Conservation (phyloP, 2,329 filamentous ascomycete genomes). For the Colletotrichum limetticola region DNA sequence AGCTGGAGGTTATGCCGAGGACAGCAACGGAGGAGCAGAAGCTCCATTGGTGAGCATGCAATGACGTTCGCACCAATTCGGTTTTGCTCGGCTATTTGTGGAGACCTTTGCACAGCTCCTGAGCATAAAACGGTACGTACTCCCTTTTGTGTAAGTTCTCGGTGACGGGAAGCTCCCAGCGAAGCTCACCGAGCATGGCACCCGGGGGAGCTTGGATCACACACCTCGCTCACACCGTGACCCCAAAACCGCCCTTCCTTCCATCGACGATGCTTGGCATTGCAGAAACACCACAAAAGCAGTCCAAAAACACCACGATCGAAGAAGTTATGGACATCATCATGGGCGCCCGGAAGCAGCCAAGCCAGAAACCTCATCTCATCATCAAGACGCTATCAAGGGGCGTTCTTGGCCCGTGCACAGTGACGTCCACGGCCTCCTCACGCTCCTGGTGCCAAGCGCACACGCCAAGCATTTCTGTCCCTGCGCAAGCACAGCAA, state of each 20-base stretch:
- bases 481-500: constrained; percentile 3
- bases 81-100: constrained; percentile 32
- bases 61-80: constrained; percentile 30
- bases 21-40: background rate
- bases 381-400: background rate
- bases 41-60: constrained; percentile 25
- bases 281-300: background rate
- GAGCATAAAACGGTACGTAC: background rate
- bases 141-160: background rate
- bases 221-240: background rate
- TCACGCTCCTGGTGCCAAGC: constrained; percentile 26
- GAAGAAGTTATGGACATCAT: background rate
- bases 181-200: constrained; percentile 15
- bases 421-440: constrained; percentile 30
- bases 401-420: constrained; percentile 24
- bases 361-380: background rate
- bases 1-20: constrained; percentile 13
- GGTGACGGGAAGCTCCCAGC: background rate
- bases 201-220: constrained; percentile 10
- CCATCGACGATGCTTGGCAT: constrained; percentile 3
- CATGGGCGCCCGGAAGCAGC: constrained; percentile 5
- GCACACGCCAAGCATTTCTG: constrained; percentile 11
- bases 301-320: background rate
- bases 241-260: background rate
- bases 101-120: background rate